Evolutionary conservation across 768 basidiomycete species (phyloP).

Genomic region (Suillus tomentosus): DNA sequence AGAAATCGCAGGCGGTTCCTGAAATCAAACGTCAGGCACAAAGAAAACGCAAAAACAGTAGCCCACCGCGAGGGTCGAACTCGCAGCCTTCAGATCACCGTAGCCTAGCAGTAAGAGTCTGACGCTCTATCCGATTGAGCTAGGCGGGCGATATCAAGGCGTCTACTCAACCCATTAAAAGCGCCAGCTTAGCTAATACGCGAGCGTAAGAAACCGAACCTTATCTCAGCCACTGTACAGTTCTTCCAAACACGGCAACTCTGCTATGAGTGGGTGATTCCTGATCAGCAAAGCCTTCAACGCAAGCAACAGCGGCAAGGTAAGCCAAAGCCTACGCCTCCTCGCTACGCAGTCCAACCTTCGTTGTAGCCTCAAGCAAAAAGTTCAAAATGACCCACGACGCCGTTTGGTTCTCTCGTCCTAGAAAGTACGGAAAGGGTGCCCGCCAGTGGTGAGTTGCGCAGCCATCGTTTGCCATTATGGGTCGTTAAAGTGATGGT

Average conservation of each 20-base stretch:
- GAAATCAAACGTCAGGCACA: too few relatives aligned
- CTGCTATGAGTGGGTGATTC: background rate
- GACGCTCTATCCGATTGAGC: slow-evolving; percentile 58
- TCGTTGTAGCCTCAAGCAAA: slow-evolving; percentile 11
- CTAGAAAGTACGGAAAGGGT: slow-evolving; percentile 94
- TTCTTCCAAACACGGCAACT: slow-evolving; percentile 15
- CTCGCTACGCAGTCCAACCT: background rate
- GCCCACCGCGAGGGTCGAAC: slow-evolving; percentile 86
- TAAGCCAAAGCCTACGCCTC: slow-evolving; percentile 11
- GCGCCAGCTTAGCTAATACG: background rate
- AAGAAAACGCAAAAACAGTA: slow-evolving; percentile 33
- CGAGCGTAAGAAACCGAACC: background rate
- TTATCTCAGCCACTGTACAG: slow-evolving; percentile 20
- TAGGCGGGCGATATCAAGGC: slow-evolving; percentile 39
- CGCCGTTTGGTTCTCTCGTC: slow-evolving; percentile 96
- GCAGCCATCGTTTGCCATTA: background rate
- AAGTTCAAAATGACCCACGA: slow-evolving; percentile 88
- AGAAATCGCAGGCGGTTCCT: too few relatives aligned
- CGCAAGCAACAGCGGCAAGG: slow-evolving; percentile 24
- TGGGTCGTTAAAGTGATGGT: slow-evolving; percentile 16
- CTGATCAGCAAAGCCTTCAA: slow-evolving; percentile 8
- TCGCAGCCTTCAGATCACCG: slow-evolving; percentile 78
- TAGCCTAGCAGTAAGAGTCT: slow-evolving; percentile 43
- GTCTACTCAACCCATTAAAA: background rate
- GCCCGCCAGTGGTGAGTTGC: slow-evolving; percentile 85